A percentile compares a stretch with the other conserved stretches of the same genome.
Conservation (phyloP, 805 yeast genomes). For the Saccharomycopsis amapae region DNA sequence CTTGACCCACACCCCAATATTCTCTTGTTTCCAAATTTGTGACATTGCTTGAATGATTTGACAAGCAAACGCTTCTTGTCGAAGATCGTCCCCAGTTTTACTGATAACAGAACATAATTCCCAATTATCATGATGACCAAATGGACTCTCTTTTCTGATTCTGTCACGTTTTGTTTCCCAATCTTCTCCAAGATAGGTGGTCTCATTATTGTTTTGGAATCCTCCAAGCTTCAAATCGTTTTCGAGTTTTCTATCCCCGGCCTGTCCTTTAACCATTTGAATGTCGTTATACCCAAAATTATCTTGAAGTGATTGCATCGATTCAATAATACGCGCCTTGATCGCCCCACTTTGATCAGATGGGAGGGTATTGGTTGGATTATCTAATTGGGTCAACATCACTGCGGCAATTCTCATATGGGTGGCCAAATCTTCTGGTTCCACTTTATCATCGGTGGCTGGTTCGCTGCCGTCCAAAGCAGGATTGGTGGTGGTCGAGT, state of each 20-base stretch:
- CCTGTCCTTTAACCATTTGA: conserved; percentile 53
- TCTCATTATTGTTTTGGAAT: conserved; percentile 34
- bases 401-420: conserved; percentile 96
- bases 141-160: conserved; percentile 69
- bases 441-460: conserved; percentile 24
- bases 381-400: conserved; percentile 85
- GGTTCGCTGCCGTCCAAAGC: not conserved
- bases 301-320: conserved; percentile 73
- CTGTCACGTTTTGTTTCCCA: conserved; percentile 81
- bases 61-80: conserved; percentile 97
- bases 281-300: conserved; percentile 49
- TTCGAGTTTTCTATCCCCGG: conserved; percentile 87
- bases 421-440: conserved; percentile 59
- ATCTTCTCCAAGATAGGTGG: conserved; percentile 78
- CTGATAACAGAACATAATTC: conserved; percentile 93
- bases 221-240: conserved; percentile 88
- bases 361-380: conserved; percentile 40
- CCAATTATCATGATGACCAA: conserved; percentile 88
- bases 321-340: conserved; percentile 58
- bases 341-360: conserved; percentile 57
- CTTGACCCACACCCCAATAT: conserved; percentile 82
- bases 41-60: conserved; percentile 86
- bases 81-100: conserved; percentile 90
- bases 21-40: conserved; percentile 67
- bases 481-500: conserved; percentile 26